These are phyloP conservation scores for Neospora caninum DNA, from an alignment of 169 alveolate genomes.

Conservation along the genomic window DNA sequence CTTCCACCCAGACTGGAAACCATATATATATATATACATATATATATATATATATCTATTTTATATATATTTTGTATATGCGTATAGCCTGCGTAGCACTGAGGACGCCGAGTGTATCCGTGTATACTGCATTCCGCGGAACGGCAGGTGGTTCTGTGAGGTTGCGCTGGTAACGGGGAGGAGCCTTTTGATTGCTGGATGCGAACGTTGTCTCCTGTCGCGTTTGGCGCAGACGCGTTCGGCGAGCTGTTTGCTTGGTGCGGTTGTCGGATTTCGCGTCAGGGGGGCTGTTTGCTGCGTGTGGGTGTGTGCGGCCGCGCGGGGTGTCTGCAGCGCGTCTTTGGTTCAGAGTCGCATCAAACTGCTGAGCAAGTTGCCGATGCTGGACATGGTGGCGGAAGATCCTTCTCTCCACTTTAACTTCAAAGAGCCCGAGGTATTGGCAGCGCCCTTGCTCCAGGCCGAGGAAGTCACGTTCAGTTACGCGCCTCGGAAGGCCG, in stretches of 20 bases:
- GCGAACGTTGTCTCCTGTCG: too few species aligned
- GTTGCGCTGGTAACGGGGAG: too few species aligned
- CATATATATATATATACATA: not conserved
- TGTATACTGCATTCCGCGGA: too few species aligned
- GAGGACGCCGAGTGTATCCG: not conserved
- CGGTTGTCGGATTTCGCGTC: not conserved
- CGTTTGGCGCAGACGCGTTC: too few species aligned
- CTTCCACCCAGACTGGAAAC: too few species aligned
- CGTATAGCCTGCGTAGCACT: too few species aligned
- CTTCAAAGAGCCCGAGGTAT: conserved; percentile 83
- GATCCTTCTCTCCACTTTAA: conserved; percentile 96
- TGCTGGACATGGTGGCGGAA: conserved; percentile 92
- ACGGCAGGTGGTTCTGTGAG: too few species aligned
- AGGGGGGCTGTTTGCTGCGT: not conserved
- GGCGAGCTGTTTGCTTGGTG: not conserved
- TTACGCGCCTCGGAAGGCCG: conserved; percentile 41
- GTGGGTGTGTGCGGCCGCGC: too few species aligned
- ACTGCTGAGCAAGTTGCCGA: conserved; percentile 91
- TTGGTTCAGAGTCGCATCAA: conserved; percentile 96
- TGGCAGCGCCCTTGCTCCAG: conserved; percentile 67
- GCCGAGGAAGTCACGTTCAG: conserved; percentile 74
- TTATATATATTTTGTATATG: too few species aligned
- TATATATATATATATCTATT: not conserved
- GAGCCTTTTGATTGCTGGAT: too few species aligned
- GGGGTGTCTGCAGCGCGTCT: conserved; percentile 71